phyloP scores from a whole-genome alignment of 1,284 basidiomycete species.

The Sporisorium graminicola region DNA sequence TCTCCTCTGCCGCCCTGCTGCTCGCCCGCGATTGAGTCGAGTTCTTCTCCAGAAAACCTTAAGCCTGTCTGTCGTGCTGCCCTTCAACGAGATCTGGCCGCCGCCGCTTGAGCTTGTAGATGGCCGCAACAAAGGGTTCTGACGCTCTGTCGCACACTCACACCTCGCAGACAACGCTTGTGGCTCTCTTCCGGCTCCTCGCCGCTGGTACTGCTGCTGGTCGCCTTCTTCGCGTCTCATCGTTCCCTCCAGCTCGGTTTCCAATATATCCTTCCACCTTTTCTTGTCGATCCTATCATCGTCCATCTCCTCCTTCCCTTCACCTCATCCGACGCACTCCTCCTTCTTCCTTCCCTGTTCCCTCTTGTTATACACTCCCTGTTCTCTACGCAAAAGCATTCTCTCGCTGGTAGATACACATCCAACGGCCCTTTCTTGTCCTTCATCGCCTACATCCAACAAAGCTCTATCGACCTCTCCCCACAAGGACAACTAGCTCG shows the following conservation, averaged over 20 bases:
- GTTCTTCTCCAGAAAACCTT: conserved; percentile 2
- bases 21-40: not conserved
- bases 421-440: not conserved
- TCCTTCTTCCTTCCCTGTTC: conserved; percentile 3
- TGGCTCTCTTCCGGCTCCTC: not conserved
- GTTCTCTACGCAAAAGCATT: not conserved
- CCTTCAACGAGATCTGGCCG: conserved; percentile 7
- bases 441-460: no score
- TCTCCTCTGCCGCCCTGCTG: not conserved
- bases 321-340: not conserved
- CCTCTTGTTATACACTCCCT: not conserved
- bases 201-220: not conserved
- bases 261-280: conserved; percentile 34
- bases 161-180: not conserved
- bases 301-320: conserved; percentile 1
- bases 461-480: not conserved
- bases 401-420: not conserved
- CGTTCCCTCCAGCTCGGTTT: conserved; percentile 3
- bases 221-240: not conserved
- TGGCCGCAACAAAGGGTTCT: not conserved
- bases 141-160: not conserved
- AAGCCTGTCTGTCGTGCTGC: not conserved
- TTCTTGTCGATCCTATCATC: conserved; percentile 10
- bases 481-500: not conserved
- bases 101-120: not conserved